phyloP scores from a whole-genome alignment of 148 eudicot genomes.

The Talinum fruticosum region DNA sequence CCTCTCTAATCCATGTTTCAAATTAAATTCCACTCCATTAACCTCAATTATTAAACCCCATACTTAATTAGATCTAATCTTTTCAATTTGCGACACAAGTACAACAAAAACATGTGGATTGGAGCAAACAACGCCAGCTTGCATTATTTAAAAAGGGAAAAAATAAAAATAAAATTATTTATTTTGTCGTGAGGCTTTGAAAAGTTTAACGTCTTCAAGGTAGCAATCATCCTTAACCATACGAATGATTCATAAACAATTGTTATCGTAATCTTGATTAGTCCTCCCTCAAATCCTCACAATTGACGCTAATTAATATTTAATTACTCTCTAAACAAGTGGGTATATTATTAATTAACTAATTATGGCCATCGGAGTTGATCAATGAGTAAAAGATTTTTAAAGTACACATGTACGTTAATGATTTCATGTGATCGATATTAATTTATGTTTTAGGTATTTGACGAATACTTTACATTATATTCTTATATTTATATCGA shows the following conservation, averaged over 20 bases:
- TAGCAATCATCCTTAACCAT: constrained; percentile 17
- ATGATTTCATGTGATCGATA: constrained; percentile 13
- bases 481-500: not conserved
- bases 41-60: no score
- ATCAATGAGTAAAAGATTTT: no score
- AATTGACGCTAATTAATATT: not conserved
- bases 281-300: not conserved
- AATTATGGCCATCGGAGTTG: not conserved
- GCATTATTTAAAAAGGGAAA: not conserved
- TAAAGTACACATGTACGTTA: not conserved
- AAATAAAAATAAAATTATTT: no score
- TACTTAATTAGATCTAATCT: not conserved
- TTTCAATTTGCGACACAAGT: no score
- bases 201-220: constrained; percentile 7
- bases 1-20: not conserved
- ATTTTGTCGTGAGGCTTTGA: constrained; percentile 1
- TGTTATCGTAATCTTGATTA: not conserved
- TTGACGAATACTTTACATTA: constrained; percentile 10
- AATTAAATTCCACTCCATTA: no score
- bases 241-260: not conserved
- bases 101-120: constrained; percentile 14
- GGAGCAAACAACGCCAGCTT: constrained; percentile 15
- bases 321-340: not conserved
- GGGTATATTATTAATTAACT: constrained; percentile 5
- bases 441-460: constrained; percentile 5